phyloP scores from a whole-genome alignment of 2,329 filamentous ascomycete genomes.

The Diaporthe humulicola region DNA sequence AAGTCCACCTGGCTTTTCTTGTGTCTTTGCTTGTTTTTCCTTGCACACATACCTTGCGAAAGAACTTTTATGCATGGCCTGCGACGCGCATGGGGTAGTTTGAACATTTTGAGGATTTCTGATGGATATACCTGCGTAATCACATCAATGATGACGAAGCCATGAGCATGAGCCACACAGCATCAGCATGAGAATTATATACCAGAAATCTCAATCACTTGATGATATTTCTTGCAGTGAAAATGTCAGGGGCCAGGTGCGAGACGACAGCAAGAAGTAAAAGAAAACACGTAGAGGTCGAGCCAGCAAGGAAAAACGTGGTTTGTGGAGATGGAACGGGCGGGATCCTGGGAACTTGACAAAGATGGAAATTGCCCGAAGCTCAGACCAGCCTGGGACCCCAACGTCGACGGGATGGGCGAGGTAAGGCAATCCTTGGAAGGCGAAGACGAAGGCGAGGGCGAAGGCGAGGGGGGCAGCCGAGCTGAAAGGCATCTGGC shows the following conservation, averaged over 20 bases:
- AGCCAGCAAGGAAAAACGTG: constrained; percentile 24
- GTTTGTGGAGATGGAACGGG: constrained; percentile 28
- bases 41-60: constrained; percentile 34
- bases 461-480: background rate
- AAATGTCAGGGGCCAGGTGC: background rate
- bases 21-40: constrained; percentile 24
- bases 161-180: constrained; percentile 38
- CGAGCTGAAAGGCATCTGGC: background rate
- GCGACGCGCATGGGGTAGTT: constrained; percentile 38
- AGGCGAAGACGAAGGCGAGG: background rate
- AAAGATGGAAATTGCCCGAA: constrained; percentile 25
- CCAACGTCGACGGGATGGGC: background rate
- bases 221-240: background rate
- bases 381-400: constrained; percentile 28
- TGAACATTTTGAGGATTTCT: constrained; percentile 35
- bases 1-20: constrained; percentile 16
- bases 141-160: constrained; percentile 41
- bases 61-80: constrained; percentile 39
- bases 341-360: constrained; percentile 23
- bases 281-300: constrained; percentile 15
- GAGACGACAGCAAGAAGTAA: background rate
- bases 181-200: constrained; percentile 37
- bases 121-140: constrained; percentile 41
- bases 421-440: background rate
- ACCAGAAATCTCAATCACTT: constrained; percentile 22